Conservation (phyloP, 805 yeast genomes). For the Candida methanosorbosa region DNA sequence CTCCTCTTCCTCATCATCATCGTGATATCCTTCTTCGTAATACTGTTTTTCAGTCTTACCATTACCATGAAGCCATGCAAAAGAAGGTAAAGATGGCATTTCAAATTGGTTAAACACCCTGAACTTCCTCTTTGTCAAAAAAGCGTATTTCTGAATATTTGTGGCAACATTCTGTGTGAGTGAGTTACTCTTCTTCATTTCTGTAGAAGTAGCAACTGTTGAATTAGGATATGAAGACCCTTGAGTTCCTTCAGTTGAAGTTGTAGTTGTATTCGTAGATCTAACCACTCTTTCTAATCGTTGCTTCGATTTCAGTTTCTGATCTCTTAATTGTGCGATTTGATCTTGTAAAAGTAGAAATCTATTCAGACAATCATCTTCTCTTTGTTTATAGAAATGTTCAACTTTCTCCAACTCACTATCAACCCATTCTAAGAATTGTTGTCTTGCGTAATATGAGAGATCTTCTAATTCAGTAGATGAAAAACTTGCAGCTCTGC, state of each 20-base stretch:
- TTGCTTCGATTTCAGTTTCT: constrained; percentile 23
- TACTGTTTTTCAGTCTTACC: constrained; percentile 25
- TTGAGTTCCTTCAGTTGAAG: constrained; percentile 1
- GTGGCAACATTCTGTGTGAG: background rate
- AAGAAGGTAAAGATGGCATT: constrained; percentile 32
- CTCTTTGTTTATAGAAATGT: constrained; percentile 50
- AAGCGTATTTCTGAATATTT: constrained; percentile 4
- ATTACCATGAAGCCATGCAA: constrained; percentile 22
- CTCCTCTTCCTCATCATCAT: constrained; percentile 9
- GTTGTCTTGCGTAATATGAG: constrained; percentile 29
- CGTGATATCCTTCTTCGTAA: constrained; percentile 24
- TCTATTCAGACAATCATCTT: constrained; percentile 50
- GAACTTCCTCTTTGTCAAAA: constrained; percentile 16
- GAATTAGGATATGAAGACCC: constrained; percentile 5
- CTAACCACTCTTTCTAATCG: constrained; percentile 5
- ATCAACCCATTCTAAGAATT: constrained; percentile 64
- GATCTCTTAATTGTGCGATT: constrained; percentile 52
- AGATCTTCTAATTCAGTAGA: constrained; percentile 22
- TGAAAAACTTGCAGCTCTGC: too few species aligned
- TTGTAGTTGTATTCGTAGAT: background rate
- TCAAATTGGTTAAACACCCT: constrained; percentile 27
- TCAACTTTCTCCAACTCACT: constrained; percentile 52
- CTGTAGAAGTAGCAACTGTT: background rate
- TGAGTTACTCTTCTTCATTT: background rate
- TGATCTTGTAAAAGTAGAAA: constrained; percentile 61